Conservation (phyloP, 768 basidiomycete species). For the Mycena olivaceomarginata region DNA sequence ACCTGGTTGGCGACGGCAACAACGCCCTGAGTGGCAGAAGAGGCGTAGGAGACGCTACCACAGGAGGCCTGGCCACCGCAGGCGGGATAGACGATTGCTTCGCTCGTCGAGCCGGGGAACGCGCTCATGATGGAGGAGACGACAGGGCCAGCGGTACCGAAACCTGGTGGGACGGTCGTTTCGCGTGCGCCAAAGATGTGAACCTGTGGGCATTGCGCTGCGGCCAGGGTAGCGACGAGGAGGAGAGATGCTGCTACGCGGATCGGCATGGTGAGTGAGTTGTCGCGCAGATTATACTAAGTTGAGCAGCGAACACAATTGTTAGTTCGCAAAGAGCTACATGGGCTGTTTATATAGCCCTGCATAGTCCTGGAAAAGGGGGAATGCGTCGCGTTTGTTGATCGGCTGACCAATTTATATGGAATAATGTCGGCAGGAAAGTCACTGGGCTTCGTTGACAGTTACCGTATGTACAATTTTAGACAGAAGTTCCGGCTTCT, state of each 20-base stretch:
- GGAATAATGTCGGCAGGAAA: too few relatives aligned
- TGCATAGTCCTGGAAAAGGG: too few relatives aligned
- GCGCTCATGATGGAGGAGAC: constrained; percentile 52
- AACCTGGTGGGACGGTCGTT: constrained; percentile 56
- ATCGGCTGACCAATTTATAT: too few relatives aligned
- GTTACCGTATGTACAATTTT: too few relatives aligned
- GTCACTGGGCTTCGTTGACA: too few relatives aligned
- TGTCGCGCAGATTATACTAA: not conserved
- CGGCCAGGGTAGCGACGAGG: constrained; percentile 33
- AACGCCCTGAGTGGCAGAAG: constrained; percentile 54
- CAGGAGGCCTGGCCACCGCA: constrained; percentile 58
- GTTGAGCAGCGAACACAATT: too few relatives aligned
- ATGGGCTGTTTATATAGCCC: too few relatives aligned
- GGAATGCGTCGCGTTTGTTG: too few relatives aligned
- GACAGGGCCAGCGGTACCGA: constrained; percentile 53
- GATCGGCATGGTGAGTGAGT: constrained; percentile 27
- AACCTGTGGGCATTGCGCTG: constrained; percentile 53
- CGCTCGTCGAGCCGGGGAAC: constrained; percentile 53
- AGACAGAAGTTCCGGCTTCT: too few relatives aligned
- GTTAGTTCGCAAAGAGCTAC: too few relatives aligned
- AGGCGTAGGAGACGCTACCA: constrained; percentile 56
- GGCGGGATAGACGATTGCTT: constrained; percentile 60
- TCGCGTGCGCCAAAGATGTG: constrained; percentile 60
- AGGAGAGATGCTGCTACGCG: constrained; percentile 34
- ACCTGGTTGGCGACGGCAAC: constrained; percentile 54